Conservation (phyloP, 2,329 filamentous ascomycete genomes). For the Colletotrichum horii region DNA sequence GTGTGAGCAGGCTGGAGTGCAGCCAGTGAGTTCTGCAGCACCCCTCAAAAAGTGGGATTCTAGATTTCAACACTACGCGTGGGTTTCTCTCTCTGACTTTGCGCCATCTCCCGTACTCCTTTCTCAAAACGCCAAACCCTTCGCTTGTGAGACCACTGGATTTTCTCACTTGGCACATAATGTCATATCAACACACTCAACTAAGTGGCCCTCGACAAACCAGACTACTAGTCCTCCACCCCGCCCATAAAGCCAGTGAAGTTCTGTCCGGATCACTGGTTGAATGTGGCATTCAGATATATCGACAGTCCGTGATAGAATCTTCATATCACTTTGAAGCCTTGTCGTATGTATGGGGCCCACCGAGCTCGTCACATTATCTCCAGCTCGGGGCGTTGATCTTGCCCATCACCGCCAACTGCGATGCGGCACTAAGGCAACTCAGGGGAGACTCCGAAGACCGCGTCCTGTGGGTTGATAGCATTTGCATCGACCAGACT, state of each 20-base stretch:
- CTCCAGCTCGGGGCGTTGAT: not conserved
- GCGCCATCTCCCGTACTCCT: accelerated
- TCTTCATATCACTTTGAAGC: not conserved
- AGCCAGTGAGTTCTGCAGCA: not conserved
- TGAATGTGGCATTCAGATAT: not conserved
- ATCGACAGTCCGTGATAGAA: not conserved
- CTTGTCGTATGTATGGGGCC: not conserved
- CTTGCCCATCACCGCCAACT: not conserved
- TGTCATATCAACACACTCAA: not conserved
- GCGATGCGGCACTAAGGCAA: not conserved
- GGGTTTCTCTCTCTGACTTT: not conserved
- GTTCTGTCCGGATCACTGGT: not conserved
- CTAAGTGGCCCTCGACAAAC: not conserved
- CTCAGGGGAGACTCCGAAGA: not conserved
- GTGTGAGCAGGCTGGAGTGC: not conserved
- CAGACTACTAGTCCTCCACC: not conserved
- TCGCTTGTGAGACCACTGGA: accelerated
- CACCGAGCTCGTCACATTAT: not conserved
- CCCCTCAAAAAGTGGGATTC: not conserved
- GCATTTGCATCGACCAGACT: not conserved
- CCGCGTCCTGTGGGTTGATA: not conserved
- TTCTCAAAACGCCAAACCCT: accelerated
- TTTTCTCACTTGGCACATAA: accelerated
- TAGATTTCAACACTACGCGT: accelerated
- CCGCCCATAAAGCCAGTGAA: not conserved